Conservation (phyloP, 2,329 filamentous ascomycete genomes). For the Annulohypoxylon truncatum region DNA sequence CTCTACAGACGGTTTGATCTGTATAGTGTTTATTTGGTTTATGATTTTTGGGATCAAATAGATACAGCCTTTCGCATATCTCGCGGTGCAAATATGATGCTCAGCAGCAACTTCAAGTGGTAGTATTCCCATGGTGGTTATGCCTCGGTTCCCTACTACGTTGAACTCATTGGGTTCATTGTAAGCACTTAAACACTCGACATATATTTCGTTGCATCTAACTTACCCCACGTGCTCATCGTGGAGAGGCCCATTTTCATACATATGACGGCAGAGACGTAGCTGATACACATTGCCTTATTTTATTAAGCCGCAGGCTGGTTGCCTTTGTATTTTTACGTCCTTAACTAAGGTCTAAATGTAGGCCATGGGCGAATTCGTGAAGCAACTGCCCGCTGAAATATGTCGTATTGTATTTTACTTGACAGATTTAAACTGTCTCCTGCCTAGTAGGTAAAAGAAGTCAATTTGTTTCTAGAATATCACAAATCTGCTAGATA, state of each 20-base stretch:
- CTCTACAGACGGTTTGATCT: not conserved
- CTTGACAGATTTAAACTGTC: not conserved
- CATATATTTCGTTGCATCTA: not conserved
- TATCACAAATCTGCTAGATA: not conserved
- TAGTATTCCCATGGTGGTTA: not conserved
- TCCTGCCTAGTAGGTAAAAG: not conserved
- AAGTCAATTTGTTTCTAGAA: not conserved
- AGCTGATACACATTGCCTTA: too few relatives aligned
- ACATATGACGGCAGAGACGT: not conserved
- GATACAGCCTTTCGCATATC: too few relatives aligned
- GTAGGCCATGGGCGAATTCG: not conserved
- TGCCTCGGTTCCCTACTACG: not conserved
- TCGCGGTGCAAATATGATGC: too few relatives aligned
- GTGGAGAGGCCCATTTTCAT: slow-evolving; percentile 1
- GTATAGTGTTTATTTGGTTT: too few relatives aligned
- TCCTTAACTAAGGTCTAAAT: not conserved
- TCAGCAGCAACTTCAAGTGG: too few relatives aligned
- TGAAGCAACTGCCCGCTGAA: not conserved
- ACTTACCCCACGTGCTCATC: slow-evolving; percentile 7
- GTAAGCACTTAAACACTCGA: slow-evolving; percentile 26
- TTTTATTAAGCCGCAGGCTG: not conserved
- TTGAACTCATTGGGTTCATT: not conserved
- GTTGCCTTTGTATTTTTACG: not conserved
- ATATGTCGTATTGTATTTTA: not conserved
- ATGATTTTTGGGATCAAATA: too few relatives aligned